A percentile compares a stretch with the other conserved stretches of the same genome.
Conservation (phyloP, 805 yeast genomes). For the Ogataea henricii region DNA sequence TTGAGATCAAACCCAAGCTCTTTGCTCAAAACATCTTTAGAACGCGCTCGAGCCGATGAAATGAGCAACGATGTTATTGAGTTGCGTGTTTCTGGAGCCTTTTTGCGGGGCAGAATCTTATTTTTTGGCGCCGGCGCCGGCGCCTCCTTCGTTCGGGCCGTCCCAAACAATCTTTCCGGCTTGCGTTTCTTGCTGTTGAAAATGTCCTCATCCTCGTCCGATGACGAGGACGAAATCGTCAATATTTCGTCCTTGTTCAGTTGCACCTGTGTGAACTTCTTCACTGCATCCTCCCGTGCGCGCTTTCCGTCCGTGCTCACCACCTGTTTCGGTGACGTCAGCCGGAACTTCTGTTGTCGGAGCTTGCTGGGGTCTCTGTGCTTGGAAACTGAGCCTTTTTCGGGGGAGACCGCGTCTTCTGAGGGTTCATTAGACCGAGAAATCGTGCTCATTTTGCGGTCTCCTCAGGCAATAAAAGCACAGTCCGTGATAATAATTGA, state of each 20-base stretch:
- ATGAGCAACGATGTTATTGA: constrained; percentile 11
- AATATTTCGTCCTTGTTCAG: background rate
- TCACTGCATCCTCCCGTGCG: constrained; percentile 2
- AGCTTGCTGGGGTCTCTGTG: constrained; percentile 5
- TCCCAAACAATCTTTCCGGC: constrained; percentile 3
- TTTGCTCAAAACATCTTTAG: constrained; percentile 15
- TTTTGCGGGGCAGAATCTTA: background rate
- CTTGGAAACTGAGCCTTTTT: background rate
- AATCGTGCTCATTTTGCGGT: background rate
- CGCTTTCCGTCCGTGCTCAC: background rate
- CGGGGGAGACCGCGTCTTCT: background rate
- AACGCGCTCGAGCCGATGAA: constrained; percentile 5
- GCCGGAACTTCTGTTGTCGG: constrained; percentile 13
- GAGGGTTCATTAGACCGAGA: background rate
- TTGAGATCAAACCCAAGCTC: constrained; percentile 25
- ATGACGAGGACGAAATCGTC: background rate
- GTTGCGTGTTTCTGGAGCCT: background rate
- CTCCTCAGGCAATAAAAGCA: too few species aligned
- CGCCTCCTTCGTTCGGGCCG: constrained; percentile 5
- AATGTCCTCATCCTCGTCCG: constrained; percentile 4
- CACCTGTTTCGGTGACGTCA: constrained; percentile 9
- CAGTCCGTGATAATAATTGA: too few species aligned
- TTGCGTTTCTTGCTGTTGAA: constrained; percentile 3
- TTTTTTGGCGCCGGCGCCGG: constrained; percentile 4
- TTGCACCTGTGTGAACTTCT: constrained; percentile 1